These are phyloP conservation scores for Cladophialophora carrionii DNA, from an alignment of 2,329 filamentous ascomycete species.

Conservation along the genomic window DNA sequence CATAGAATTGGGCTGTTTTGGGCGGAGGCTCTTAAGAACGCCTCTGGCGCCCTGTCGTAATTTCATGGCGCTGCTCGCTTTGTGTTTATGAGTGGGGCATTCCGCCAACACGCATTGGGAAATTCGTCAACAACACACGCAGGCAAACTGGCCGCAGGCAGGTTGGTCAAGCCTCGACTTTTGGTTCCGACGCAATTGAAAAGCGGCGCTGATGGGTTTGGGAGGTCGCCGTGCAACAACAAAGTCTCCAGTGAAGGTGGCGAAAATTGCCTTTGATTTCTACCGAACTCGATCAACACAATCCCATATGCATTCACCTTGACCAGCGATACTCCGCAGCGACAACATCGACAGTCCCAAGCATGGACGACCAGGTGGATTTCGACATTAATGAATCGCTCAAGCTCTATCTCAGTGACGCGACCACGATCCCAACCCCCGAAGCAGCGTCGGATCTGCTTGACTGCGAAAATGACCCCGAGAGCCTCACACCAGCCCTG, in stretches of 20 bases:
- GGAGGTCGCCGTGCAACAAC: background rate
- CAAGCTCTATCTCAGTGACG: slow-evolving; percentile 96
- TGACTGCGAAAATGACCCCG: slow-evolving; percentile 91
- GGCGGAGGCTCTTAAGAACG: slow-evolving; percentile 27
- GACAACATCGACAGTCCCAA: slow-evolving; percentile 5
- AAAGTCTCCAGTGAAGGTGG: background rate
- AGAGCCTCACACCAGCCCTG: slow-evolving; percentile 74
- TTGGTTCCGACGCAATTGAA: background rate
- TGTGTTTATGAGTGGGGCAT: slow-evolving; percentile 21
- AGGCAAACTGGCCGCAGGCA: slow-evolving; percentile 10
- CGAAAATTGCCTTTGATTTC: slow-evolving; percentile 2
- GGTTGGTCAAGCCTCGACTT: background rate
- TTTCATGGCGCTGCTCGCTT: slow-evolving; percentile 26
- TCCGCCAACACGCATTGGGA: slow-evolving; percentile 16
- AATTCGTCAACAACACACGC: slow-evolving; percentile 27
- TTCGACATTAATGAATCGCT: slow-evolving; percentile 98
- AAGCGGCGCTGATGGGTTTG: background rate
- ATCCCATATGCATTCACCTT: background rate
- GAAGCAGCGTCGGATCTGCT: slow-evolving; percentile 82
- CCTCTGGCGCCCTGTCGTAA: slow-evolving; percentile 26
- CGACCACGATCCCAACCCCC: slow-evolving; percentile 76
- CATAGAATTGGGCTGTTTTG: slow-evolving; percentile 25
- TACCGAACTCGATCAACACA: slow-evolving; percentile 2
- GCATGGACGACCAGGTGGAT: slow-evolving; percentile 67
- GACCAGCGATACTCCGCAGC: background rate